phyloP scores from a whole-genome alignment of 2,329 filamentous ascomycete genomes.

The Thielaviopsis cerberus region DNA sequence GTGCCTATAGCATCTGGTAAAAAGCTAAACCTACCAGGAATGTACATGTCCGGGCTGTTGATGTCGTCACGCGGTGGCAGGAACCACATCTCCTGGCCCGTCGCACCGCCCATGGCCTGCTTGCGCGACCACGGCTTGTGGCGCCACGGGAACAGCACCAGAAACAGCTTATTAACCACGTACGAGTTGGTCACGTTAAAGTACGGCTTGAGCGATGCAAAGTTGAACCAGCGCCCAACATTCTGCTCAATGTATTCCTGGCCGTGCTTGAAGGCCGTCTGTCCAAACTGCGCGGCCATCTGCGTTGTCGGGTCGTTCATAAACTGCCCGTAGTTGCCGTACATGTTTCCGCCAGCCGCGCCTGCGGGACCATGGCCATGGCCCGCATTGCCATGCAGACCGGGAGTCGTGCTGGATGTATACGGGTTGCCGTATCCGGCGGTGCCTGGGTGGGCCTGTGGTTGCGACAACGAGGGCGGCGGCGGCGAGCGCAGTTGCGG shows the following conservation, averaged over 20 bases:
- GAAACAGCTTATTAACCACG: constrained; percentile 77
- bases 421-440: constrained; percentile 52
- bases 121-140: constrained; percentile 95
- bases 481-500: constrained; percentile 91
- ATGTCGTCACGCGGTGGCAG: constrained; percentile 84
- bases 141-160: constrained; percentile 93
- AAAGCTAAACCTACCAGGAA: constrained; percentile 38
- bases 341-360: constrained; percentile 28
- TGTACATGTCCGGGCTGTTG: constrained; percentile 99
- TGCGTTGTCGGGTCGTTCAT: constrained; percentile 92
- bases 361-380: background rate
- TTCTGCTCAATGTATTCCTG: constrained; percentile 94
- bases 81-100: constrained; percentile 57
- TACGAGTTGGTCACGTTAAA: constrained; percentile 98
- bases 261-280: constrained; percentile 76
- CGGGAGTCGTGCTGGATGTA: constrained; percentile 24
- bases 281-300: constrained; percentile 84
- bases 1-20: background rate
- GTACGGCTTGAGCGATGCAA: constrained; percentile 89
- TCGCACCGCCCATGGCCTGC: constrained; percentile 47
- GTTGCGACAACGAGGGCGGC: constrained; percentile 53
- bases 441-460: constrained; percentile 22
- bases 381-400: background rate
- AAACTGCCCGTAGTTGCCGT: constrained; percentile 70
- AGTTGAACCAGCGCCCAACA: constrained; percentile 66